Base-by-base conservation (phyloP, 495 filamentous ascomycete species). In the Pseudomonodictys pantanalensis region DNA sequence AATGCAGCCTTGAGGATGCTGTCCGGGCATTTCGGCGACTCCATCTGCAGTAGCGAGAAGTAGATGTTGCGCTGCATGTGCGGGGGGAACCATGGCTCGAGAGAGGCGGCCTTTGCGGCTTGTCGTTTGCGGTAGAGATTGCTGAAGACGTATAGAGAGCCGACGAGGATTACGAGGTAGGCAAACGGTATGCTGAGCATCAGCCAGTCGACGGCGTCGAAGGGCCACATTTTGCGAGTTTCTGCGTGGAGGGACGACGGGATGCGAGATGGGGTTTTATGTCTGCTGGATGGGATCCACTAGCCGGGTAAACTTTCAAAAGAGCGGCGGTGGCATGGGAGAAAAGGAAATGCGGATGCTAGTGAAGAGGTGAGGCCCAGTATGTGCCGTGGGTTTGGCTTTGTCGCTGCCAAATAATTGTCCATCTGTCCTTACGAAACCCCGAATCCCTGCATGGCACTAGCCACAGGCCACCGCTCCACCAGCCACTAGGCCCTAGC, bases 11-110 rank as follows among this genome's bases (percentile, higher is more conserved):
- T 88, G 45, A 97, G 73, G 11, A 97, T 80, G 17, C 85, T 90
- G 46, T 96, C 89, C 12, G 95, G 91, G 6, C 96, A 82, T 52
- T 83, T 83, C 52, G 85, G 80, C 18, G 78, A 60, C 57, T 93
- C 88, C 65, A 91, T 80, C 72, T 97, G 92, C 7, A 97, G 78
- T 32, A 98, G 86, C 26, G 90, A 88, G 57, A 95, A 83, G 77
- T 98, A 98, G 67, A 98, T 85, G 72, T 97, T 90, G 66, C 92
- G 89, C 72, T 92, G 87, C 33, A 92, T 76, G 71, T 98, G 92
- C 30, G 88, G 78, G 17, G 83, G 83, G 73, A 97, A 97, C 92
- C 92, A 98, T 71, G 92, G 89, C 60, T 85, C 90, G 39, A 97
- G 80, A 56, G 87, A 86, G 29, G 87, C 84, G 58, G 87, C 85